Evolutionary conservation across 495 filamentous ascomycete genomes (phyloP).

Genomic region (Halenospora varia): DNA sequence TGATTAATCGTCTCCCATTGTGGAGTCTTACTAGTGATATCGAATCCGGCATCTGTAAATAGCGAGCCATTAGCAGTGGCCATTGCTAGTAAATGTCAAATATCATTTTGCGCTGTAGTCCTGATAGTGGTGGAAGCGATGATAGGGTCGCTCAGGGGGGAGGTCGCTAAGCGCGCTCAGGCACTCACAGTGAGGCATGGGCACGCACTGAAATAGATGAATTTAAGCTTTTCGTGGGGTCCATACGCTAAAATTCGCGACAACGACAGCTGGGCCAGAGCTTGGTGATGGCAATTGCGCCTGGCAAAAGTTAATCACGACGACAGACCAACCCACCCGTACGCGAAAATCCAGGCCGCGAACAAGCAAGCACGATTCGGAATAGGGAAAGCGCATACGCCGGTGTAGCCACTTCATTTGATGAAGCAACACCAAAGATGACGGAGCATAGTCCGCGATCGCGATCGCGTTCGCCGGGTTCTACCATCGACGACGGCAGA

Average conservation of each 20-base stretch:
- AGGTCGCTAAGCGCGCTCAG: background rate
- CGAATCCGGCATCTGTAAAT: too few relatives aligned
- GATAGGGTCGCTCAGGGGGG: background rate
- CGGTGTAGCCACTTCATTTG: background rate
- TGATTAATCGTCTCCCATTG: too few relatives aligned
- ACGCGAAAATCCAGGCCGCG: too few relatives aligned
- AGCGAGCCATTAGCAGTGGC: too few relatives aligned
- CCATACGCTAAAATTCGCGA: background rate
- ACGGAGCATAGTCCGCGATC: conserved; percentile 12
- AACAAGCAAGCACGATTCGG: too few relatives aligned
- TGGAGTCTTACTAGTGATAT: too few relatives aligned
- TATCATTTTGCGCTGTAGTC: background rate
- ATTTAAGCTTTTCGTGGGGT: background rate
- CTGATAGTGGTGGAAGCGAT: background rate
- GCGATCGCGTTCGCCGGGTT: conserved; percentile 13
- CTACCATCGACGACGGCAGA: conserved; percentile 16
- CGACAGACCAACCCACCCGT: too few relatives aligned
- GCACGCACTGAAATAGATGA: background rate
- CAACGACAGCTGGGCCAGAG: too few relatives aligned
- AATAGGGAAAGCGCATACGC: background rate
- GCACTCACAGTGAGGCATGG: too few relatives aligned
- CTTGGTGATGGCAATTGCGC: too few relatives aligned
- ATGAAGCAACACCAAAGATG: conserved; percentile 6
- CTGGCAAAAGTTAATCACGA: background rate
- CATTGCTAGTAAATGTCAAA: too few relatives aligned